Evolutionary conservation across 192 early-diverging fungal species (phyloP).

Genomic region (Geranomyces variabilis): DNA sequence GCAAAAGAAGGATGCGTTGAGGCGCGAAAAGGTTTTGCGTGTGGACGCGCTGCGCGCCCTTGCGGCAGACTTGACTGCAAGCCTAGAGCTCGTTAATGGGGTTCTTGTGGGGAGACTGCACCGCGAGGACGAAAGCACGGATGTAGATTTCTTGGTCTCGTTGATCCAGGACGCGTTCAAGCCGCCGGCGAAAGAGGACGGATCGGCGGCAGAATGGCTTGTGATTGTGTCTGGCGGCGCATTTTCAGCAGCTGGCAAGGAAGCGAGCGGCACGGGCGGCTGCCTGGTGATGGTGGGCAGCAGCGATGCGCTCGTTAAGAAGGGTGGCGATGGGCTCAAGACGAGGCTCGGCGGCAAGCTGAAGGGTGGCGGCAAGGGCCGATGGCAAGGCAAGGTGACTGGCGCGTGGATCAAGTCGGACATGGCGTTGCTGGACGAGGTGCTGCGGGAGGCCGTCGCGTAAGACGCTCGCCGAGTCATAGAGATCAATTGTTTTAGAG

Average conservation of each 20-base stretch:
- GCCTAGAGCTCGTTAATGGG: background rate
- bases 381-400: slow-evolving; percentile 14
- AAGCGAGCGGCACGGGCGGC: background rate
- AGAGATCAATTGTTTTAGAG: no score
- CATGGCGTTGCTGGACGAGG: background rate
- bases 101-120: background rate
- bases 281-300: slow-evolving; percentile 5
- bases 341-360: background rate
- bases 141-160: background rate
- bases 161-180: slow-evolving; percentile 5
- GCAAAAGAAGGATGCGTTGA: background rate
- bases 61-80: background rate
- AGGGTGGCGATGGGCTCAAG: slow-evolving; percentile 1
- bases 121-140: slow-evolving; percentile 1
- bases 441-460: background rate
- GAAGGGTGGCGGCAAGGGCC: slow-evolving; percentile 2
- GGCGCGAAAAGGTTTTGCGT: slow-evolving; percentile 2
- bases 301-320: background rate
- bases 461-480: no score
- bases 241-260: background rate
- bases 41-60: background rate
- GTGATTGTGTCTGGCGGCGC: background rate
- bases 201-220: background rate
- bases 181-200: background rate
- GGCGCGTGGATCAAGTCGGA: background rate